Base-by-base conservation (phyloP, 2,329 filamentous ascomycete species). In the Alternaria ethzedia region DNA sequence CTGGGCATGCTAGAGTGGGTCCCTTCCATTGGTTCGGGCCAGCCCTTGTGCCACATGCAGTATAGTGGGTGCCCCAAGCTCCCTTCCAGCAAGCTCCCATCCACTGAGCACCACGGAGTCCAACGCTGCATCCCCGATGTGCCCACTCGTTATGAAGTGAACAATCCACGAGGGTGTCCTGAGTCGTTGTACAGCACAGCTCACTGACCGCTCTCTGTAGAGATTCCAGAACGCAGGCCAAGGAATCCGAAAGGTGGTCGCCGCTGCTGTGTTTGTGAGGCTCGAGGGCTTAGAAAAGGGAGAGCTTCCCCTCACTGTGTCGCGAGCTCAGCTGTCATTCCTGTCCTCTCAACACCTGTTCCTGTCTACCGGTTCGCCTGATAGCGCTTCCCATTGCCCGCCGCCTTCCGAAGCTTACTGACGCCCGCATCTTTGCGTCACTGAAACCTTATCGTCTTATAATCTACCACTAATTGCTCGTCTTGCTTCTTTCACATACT, bases 301-400 rank as follows among this genome's bases (percentile, higher is more conserved):
- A 54, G 49, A 61, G 65, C 62, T 67, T 67, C 65, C 65, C 65
- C 65, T 67, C 65, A 57, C 54, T 45, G 28, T 58, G 28, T 58
- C 52, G 51, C 51, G 32, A 63, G 10, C 43, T 59, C 45, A 50
- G 36, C 51, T 56, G 47, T 23, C 41, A 58, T 54, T 45, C 54
- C 49, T 59, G 26, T 54, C 55, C 54, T 47, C 45, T 47, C 50
- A 57, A 61, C 41, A 59, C 10, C 57, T 49, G 50, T 51, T 49
- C 55, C 54, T 59, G 28, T 20, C 46, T 46, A 15, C 25, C 44
- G 43, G 49, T 44, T 26, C 52, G 17, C n/a, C 25, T 44, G 57
- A 55, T 63, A 54, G 50, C 50, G 43, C 25, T 30, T 23, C 59
- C 43, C 51, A 49, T 44, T 50, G 21, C 30, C 56, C 56, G 52